Evolutionary conservation across 108 stramenopile genomes (phyloP).

Genomic region (Skeletonema marinoi): DNA sequence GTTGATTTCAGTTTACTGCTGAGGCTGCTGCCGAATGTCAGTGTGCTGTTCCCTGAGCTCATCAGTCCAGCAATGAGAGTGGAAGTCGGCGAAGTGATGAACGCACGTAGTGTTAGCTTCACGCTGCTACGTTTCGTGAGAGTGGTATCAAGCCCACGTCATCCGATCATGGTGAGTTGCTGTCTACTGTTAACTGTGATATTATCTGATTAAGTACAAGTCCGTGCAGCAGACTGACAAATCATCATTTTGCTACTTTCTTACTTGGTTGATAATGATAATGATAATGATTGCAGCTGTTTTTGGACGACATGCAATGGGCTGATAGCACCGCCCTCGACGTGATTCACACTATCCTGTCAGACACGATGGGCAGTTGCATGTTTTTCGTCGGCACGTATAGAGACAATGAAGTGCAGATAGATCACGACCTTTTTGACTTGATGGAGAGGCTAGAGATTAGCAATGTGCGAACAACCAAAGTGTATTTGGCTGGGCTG

Average conservation of each 20-base stretch:
- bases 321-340: conserved; percentile 28
- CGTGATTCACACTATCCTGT: conserved; percentile 21
- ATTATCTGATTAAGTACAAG: not conserved
- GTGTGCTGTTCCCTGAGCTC: conserved; percentile 6
- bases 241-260: not conserved
- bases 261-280: not conserved
- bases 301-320: conserved; percentile 57
- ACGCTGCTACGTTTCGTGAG: conserved; percentile 28
- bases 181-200: not conserved
- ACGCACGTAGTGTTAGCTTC: conserved; percentile 15
- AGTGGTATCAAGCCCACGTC: conserved; percentile 17
- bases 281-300: conserved; percentile 4
- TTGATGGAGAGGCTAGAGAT: conserved; percentile 9
- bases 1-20: conserved; percentile 11
- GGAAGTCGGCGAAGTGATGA: conserved; percentile 1
- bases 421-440: conserved; percentile 15
- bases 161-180: conserved; percentile 15
- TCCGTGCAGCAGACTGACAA: not conserved
- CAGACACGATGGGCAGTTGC: conserved; percentile 21
- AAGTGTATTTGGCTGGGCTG: not conserved
- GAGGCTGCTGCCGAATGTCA: conserved; percentile 26
- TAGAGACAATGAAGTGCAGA: conserved; percentile 22
- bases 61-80: not conserved
- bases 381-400: conserved; percentile 45
- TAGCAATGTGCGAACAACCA: conserved; percentile 13